Percentiles rank a stretch among this genome's conserved stretches.
These are phyloP conservation scores for Neofusicoccum ribis DNA, from an alignment of 2,329 filamentous ascomycete genomes.

Conservation along the genomic window DNA sequence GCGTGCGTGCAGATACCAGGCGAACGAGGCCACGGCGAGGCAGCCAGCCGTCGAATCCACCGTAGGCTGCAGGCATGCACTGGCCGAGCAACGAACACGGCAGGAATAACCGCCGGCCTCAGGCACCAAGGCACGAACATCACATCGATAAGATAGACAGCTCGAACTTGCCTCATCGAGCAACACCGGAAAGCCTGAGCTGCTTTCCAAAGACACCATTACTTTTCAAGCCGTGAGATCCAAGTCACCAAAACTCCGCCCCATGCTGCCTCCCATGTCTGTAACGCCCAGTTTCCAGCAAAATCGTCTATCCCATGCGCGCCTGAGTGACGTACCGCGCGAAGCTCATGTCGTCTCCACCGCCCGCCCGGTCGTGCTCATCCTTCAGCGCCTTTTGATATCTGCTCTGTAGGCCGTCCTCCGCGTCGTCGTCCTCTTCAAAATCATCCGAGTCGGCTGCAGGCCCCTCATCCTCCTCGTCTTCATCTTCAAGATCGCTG, in stretches of 20 bases:
- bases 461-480: slow-evolving; percentile 51
- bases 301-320: slow-evolving; percentile 8
- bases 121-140: not conserved
- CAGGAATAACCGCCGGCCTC: not conserved
- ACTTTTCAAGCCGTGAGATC: not conserved
- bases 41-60: no score
- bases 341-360: slow-evolving; percentile 54
- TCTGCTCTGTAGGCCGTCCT: slow-evolving; percentile 68
- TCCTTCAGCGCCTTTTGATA: slow-evolving; percentile 75
- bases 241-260: not conserved
- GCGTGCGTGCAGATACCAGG: no score
- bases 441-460: slow-evolving; percentile 56
- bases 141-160: no score
- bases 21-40: no score
- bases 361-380: slow-evolving; percentile 37
- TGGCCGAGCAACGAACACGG: not conserved
- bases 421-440: slow-evolving; percentile 57
- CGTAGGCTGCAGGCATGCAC: no score
- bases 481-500: slow-evolving; percentile 50
- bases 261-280: slow-evolving; percentile 10
- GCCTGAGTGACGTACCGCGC: slow-evolving; percentile 48
- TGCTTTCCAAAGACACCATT: not conserved
- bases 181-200: not conserved
- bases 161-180: not conserved
- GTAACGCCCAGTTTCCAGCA: slow-evolving; percentile 7